Conservation (phyloP, 192 early-diverging fungal species). For the Coemansia guatemalensis region DNA sequence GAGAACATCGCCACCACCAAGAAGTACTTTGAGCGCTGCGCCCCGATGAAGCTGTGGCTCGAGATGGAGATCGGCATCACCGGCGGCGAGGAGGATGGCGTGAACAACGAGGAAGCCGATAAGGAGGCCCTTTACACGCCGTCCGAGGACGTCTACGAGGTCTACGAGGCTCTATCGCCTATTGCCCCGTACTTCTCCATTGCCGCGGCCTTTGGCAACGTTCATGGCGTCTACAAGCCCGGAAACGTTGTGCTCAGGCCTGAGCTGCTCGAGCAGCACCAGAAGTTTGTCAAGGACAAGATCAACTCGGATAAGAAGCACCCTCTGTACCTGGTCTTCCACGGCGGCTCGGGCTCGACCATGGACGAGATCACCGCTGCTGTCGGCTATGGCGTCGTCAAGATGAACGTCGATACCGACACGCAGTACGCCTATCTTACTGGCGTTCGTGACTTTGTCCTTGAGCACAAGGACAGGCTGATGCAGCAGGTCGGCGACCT, state of each 20-base stretch:
- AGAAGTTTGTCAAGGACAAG: constrained; percentile 76
- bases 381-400: constrained; percentile 83
- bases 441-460: constrained; percentile 85
- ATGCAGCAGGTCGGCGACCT: constrained; percentile 92
- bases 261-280: constrained; percentile 90
- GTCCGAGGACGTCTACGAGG: constrained; percentile 94
- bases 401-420: constrained; percentile 99
- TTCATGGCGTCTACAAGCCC: constrained; percentile 94
- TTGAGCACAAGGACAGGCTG: constrained; percentile 85
- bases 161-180: constrained; percentile 84
- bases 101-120: constrained; percentile 92
- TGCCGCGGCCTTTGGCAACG: constrained; percentile 94
- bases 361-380: constrained; percentile 79
- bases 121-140: constrained; percentile 91
- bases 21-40: constrained; percentile 92
- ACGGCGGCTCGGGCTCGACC: constrained; percentile 92
- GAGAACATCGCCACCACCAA: constrained; percentile 90
- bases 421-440: constrained; percentile 96
- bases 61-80: constrained; percentile 99
- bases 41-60: constrained; percentile 79
- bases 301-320: constrained; percentile 51
- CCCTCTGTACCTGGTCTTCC: constrained; percentile 96
- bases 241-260: constrained; percentile 96
- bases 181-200: constrained; percentile 92
- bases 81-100: constrained; percentile 98